phyloP scores from a whole-genome alignment of 1,284 basidiomycete genomes.

The Pseudozyma tsukubaensis region DNA sequence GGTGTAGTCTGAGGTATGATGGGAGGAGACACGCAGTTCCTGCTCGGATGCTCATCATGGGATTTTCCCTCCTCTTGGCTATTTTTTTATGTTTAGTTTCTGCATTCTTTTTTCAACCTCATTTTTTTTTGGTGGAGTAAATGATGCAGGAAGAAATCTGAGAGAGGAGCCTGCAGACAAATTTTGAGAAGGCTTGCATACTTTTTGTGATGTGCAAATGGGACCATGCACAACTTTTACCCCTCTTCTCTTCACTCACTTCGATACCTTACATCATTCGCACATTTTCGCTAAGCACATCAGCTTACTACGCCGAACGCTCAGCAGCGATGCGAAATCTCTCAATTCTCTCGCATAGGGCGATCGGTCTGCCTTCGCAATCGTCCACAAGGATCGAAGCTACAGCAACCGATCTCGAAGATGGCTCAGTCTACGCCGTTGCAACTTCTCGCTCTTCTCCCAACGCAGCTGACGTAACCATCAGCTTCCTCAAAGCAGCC shows the following conservation, averaged over 20 bases:
- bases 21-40: neutral
- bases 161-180: conserved; percentile 3
- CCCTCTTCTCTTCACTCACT: conserved; percentile 5
- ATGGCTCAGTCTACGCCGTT: conserved; percentile 42
- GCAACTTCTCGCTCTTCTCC: conserved; percentile 36
- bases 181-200: conserved; percentile 7
- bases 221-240: neutral
- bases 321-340: conserved; percentile 41
- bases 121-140: conserved; percentile 4
- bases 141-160: conserved; percentile 1
- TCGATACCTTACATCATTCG: neutral
- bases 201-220: neutral
- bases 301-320: neutral
- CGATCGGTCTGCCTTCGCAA: conserved; percentile 22
- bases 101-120: neutral
- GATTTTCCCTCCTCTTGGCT: neutral
- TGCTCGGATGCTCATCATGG: neutral
- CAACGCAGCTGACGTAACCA: conserved; percentile 24
- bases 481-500: conserved; percentile 22
- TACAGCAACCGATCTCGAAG: conserved; percentile 34
- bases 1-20: no score
- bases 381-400: conserved; percentile 29
- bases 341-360: conserved; percentile 36
- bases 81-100: neutral
- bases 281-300: neutral